phyloP scores from a whole-genome alignment of 2,329 filamentous ascomycete species.

The Biscogniauxia marginata region DNA sequence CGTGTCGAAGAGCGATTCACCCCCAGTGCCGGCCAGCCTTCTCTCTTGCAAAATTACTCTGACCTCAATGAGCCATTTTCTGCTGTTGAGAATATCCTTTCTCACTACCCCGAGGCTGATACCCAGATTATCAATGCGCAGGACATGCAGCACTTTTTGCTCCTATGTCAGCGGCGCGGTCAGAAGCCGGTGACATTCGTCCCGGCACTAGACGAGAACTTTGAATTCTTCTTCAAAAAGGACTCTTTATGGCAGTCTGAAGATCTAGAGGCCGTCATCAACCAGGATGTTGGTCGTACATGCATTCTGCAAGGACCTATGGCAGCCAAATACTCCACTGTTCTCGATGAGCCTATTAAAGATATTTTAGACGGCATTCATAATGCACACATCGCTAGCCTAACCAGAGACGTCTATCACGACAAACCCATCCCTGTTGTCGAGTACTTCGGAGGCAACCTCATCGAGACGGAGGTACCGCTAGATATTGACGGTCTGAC shows the following conservation, averaged over 20 bases:
- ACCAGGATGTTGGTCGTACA: slow-evolving; percentile 91
- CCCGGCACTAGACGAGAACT: slow-evolving; percentile 91
- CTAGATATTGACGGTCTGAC: slow-evolving; percentile 83
- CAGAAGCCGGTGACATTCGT: slow-evolving; percentile 98
- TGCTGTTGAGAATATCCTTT: slow-evolving; percentile 74
- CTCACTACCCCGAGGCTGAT: slow-evolving; percentile 81
- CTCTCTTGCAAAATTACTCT: slow-evolving; percentile 83
- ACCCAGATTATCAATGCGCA: slow-evolving; percentile 95
- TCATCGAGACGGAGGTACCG: slow-evolving; percentile 69
- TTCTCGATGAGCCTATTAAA: slow-evolving; percentile 90
- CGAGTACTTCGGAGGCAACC: slow-evolving; percentile 93
- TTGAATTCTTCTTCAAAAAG: slow-evolving; percentile 99
- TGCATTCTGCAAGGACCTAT: slow-evolving; percentile 96
- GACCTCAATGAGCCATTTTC: slow-evolving; percentile 82
- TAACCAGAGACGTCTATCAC: slow-evolving; percentile 78
- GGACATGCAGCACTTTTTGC: slow-evolving; percentile 94
- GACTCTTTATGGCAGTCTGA: slow-evolving; percentile 99
- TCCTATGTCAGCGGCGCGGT: slow-evolving; percentile 84
- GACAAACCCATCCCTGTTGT: slow-evolving; percentile 78
- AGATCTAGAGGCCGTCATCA: slow-evolving; percentile 92
- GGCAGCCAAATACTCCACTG: slow-evolving; percentile 84
- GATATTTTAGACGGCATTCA: slow-evolving; percentile 92
- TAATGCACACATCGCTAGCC: slow-evolving; percentile 75
- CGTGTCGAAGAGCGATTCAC: slow-evolving; percentile 97
- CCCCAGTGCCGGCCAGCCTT: slow-evolving; percentile 65